Percentiles rank a stretch among this genome's conserved stretches.
Evolutionary conservation across 345 rosid genomes (phyloP).

Genomic region (Excoecaria cochinchinensis): DNA sequence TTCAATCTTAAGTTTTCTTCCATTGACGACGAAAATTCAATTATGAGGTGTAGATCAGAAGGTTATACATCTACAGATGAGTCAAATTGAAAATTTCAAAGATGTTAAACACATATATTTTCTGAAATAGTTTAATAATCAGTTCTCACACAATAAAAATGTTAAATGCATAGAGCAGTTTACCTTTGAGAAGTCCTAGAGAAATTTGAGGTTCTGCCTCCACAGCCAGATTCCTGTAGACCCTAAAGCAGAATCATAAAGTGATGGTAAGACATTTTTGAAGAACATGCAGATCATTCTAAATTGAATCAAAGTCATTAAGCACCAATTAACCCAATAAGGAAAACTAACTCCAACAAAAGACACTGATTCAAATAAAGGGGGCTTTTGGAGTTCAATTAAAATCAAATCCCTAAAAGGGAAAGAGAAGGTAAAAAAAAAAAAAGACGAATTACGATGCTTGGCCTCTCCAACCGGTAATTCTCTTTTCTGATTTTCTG

Average conservation of each 20-base stretch:
- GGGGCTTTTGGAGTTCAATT: neutral
- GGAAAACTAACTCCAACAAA: neutral
- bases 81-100: neutral
- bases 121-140: neutral
- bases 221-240: constrained; percentile 2
- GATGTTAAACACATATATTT: neutral
- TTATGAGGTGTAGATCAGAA: neutral
- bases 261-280: neutral
- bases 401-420: constrained; percentile 1
- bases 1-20: neutral
- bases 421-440: constrained; percentile 1
- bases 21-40: neutral
- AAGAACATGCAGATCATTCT: neutral
- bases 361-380: neutral
- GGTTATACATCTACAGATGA: neutral
- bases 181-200: constrained; percentile 11
- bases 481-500: constrained; percentile 3
- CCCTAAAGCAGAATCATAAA: constrained; percentile 9
- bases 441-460: constrained; percentile 12
- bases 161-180: constrained; percentile 12
- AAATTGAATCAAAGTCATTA: neutral
- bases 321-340: neutral
- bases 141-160: neutral
- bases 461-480: constrained; percentile 14
- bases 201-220: constrained; percentile 8